These are phyloP conservation scores for Plasmodium cynomolgi DNA, from an alignment of 169 alveolate genomes.

Conservation along the genomic window DNA sequence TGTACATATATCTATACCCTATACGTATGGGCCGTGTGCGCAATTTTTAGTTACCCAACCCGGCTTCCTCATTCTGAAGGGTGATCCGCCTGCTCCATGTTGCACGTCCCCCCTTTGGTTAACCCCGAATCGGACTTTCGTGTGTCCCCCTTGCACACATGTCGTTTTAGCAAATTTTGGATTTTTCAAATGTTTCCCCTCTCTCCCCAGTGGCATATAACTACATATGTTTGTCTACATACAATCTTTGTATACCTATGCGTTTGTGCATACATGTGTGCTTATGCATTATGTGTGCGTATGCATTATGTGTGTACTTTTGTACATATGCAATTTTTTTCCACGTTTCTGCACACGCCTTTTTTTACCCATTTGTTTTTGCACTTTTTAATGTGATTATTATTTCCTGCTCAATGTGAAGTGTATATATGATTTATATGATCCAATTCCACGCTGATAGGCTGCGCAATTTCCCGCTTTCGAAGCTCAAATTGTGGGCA, in stretches of 20 bases:
- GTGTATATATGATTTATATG: background rate
- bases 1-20: background rate
- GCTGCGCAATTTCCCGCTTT: background rate
- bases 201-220: background rate
- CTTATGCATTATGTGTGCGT: background rate
- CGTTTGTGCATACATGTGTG: background rate
- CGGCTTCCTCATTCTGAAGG: background rate
- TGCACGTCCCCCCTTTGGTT: background rate
- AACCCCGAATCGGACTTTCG: background rate
- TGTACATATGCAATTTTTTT: background rate
- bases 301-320: background rate
- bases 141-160: background rate
- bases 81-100: background rate
- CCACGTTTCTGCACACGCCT: background rate
- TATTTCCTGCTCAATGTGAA: background rate
- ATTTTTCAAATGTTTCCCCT: background rate
- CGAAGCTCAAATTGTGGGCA: background rate
- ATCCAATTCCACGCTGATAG: background rate
- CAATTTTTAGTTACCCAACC: background rate
- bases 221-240: background rate
- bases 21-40: background rate
- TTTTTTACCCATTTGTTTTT: background rate
- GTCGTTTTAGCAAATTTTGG: background rate
- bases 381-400: background rate
- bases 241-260: background rate